phyloP scores from a whole-genome alignment of 2,329 filamentous ascomycete species.

The Claviceps sp. region DNA sequence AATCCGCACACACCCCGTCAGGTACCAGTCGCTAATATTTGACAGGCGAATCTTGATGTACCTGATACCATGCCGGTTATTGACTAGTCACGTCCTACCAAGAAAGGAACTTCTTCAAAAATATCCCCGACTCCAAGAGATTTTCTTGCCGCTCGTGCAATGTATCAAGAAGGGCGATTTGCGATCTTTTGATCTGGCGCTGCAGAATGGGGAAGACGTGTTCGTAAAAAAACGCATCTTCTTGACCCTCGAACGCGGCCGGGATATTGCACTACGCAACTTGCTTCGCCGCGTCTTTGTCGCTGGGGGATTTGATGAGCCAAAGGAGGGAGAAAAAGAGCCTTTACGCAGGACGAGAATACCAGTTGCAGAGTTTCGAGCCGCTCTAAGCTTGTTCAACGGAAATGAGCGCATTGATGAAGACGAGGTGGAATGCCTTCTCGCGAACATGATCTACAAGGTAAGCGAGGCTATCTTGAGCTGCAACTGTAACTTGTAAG shows the following conservation, averaged over 20 bases:
- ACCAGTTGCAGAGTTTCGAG: conserved; percentile 69
- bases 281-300: conserved; percentile 85
- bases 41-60: conserved; percentile 79
- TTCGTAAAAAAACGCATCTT: conserved; percentile 92
- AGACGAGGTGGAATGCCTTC: conserved; percentile 88
- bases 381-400: conserved; percentile 65
- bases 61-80: conserved; percentile 80
- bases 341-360: conserved; percentile 62
- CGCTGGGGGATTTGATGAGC: conserved; percentile 65
- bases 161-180: conserved; percentile 79
- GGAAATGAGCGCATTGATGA: conserved; percentile 55
- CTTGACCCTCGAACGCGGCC: conserved; percentile 79
- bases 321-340: conserved; percentile 52
- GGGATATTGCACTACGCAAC: conserved; percentile 86
- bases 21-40: conserved; percentile 10
- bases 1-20: not conserved
- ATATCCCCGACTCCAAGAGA: conserved; percentile 60
- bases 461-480: conserved; percentile 37
- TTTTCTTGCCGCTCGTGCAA: conserved; percentile 64
- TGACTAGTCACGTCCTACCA: conserved; percentile 78
- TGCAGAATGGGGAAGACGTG: conserved; percentile 73
- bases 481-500: not conserved
- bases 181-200: conserved; percentile 67
- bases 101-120: conserved; percentile 55
- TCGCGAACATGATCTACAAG: conserved; percentile 98